These are phyloP conservation scores for Fonsecaea erecta DNA, from an alignment of 2,329 filamentous ascomycete species.

Conservation along the genomic window DNA sequence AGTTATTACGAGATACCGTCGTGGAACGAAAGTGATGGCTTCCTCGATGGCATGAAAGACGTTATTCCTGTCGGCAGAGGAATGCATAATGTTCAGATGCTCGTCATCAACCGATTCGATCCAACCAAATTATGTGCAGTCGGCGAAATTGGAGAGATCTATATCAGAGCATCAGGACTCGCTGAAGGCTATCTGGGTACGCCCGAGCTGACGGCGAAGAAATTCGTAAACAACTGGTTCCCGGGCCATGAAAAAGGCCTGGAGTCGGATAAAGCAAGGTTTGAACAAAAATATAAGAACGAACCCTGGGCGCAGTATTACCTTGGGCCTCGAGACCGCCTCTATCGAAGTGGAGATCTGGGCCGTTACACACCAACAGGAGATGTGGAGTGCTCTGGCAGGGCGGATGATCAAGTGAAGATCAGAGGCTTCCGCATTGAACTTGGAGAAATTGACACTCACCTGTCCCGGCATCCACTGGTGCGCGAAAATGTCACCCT, in stretches of 20 bases:
- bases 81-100: slow-evolving; percentile 85
- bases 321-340: slow-evolving; percentile 78
- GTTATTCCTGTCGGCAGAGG: slow-evolving; percentile 82
- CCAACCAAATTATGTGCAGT: slow-evolving; percentile 72
- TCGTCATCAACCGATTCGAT: slow-evolving; percentile 76
- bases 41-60: slow-evolving; percentile 69
- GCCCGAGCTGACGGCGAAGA: slow-evolving; percentile 68
- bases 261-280: slow-evolving; percentile 63
- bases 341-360: slow-evolving; percentile 88
- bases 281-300: slow-evolving; percentile 52
- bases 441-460: slow-evolving; percentile 86
- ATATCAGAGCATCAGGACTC: slow-evolving; percentile 78
- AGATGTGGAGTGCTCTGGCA: slow-evolving; percentile 76
- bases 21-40: slow-evolving; percentile 65
- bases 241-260: slow-evolving; percentile 73
- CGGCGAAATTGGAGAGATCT: slow-evolving; percentile 84
- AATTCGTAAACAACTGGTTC: slow-evolving; percentile 88
- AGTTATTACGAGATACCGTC: slow-evolving; percentile 81
- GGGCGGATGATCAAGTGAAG: slow-evolving; percentile 89
- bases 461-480: slow-evolving; percentile 73
- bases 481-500: slow-evolving; percentile 86
- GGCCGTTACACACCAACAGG: slow-evolving; percentile 74
- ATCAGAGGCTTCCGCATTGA: slow-evolving; percentile 96
- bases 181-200: slow-evolving; percentile 77
- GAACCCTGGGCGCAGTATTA: slow-evolving; percentile 81